phyloP scores from a whole-genome alignment of 371 early-diverging fungal genomes.

The Mortierella sp. region DNA sequence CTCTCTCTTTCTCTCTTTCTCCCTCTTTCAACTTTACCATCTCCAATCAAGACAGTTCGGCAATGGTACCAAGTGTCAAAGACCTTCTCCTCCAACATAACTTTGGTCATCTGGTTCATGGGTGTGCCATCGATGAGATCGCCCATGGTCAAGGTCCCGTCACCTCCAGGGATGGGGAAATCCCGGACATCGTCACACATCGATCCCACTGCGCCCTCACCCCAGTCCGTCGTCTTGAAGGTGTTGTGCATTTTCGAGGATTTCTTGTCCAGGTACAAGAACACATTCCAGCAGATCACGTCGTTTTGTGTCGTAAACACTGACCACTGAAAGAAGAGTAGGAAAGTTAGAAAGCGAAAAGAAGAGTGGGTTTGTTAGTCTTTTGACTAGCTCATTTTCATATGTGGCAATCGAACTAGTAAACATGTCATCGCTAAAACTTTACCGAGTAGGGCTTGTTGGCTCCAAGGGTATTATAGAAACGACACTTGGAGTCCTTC shows the following conservation, averaged over 20 bases:
- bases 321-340: not conserved
- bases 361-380: not conserved
- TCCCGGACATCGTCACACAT: conserved; percentile 23
- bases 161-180: conserved; percentile 16
- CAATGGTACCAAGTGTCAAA: conserved; percentile 32
- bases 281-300: conserved; percentile 16
- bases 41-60: conserved; percentile 27
- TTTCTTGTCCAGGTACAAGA: conserved; percentile 16
- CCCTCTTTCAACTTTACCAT: conserved; percentile 15
- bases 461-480: not conserved
- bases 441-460: conserved; percentile 23
- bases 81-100: conserved; percentile 31
- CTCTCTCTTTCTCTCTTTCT: no score
- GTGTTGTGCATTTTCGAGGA: conserved; percentile 5
- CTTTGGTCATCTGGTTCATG: conserved; percentile 19
- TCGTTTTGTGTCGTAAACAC: conserved; percentile 14
- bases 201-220: conserved; percentile 9
- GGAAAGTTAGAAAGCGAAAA: not conserved
- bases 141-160: conserved; percentile 16
- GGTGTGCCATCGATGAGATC: conserved; percentile 31
- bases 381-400: not conserved
- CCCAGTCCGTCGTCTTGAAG: conserved; percentile 25
- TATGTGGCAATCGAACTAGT: no score
- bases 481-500: not conserved
- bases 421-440: no score